Percentiles rank a stretch among this genome's conserved stretches.
Evolutionary conservation across 2,329 filamentous ascomycete genomes (phyloP).

Genomic region (Epichloe sp.): DNA sequence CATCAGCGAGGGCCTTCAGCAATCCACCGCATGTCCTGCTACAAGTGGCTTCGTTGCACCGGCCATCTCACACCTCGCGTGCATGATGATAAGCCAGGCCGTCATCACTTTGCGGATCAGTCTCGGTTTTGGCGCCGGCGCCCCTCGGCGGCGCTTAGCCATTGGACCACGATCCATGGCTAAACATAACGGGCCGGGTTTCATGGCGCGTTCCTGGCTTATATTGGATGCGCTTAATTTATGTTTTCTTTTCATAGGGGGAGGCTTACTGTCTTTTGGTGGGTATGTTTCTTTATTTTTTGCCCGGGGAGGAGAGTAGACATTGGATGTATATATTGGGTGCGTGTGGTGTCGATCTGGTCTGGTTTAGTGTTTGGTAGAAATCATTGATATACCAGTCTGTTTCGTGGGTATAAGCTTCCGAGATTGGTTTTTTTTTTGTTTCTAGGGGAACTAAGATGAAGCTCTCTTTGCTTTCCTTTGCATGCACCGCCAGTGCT

Average conservation of each 20-base stretch:
- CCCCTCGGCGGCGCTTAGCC: neutral
- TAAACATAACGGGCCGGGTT: constrained; percentile 1
- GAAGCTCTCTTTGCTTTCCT: constrained; percentile 21
- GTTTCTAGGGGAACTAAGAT: constrained; percentile 14
- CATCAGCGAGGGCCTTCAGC: neutral
- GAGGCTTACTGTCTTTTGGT: neutral
- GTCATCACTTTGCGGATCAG: neutral
- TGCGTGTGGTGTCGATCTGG: no score
- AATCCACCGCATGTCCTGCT: neutral
- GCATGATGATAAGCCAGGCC: neutral
- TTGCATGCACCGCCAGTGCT: constrained; percentile 29
- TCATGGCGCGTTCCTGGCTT: neutral
- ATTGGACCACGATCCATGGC: neutral
- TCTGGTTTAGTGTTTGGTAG: no score
- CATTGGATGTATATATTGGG: no score
- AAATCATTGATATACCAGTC: no score
- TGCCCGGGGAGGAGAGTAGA: no score
- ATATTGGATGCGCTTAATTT: neutral
- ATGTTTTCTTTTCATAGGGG: neutral
- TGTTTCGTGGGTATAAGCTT: no score
- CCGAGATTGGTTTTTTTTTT: no score
- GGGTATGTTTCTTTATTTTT: neutral
- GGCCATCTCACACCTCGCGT: neutral
- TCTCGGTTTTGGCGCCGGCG: neutral
- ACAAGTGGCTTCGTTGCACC: neutral